Evolutionary conservation across 176 grass and related monocot genomes (phyloP).

Genomic region (Panicum miliaceum): DNA sequence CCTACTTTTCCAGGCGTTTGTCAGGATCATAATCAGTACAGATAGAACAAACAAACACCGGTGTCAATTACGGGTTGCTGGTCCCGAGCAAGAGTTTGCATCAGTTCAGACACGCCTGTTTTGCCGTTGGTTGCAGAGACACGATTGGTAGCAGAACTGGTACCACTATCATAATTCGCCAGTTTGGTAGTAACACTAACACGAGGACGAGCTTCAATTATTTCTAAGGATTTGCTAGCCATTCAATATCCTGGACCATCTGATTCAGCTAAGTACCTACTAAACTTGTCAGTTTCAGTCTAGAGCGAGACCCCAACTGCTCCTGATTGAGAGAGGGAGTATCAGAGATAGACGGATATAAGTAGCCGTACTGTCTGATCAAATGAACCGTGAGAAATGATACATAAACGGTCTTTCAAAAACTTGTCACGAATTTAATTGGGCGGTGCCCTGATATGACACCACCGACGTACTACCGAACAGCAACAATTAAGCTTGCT

Average conservation of each 20-base stretch:
- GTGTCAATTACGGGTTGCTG: neutral
- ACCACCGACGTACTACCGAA: constrained; percentile 28
- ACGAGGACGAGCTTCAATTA: neutral
- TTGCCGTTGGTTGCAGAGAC: constrained; percentile 34
- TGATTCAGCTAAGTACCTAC: neutral
- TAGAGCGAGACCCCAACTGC: constrained; percentile 36
- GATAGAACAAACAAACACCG: neutral
- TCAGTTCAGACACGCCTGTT: constrained; percentile 4
- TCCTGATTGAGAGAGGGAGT: constrained; percentile 18
- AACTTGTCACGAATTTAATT: constrained; percentile 7
- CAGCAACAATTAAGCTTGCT: neutral
- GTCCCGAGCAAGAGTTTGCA: constrained; percentile 21
- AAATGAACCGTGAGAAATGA: neutral
- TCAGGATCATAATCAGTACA: neutral
- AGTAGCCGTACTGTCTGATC: neutral
- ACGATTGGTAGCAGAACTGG: constrained; percentile 1
- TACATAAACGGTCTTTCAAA: constrained; percentile 12
- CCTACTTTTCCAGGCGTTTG: neutral
- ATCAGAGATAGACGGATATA: neutral
- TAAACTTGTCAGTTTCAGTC: constrained; percentile 41
- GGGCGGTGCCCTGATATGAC: constrained; percentile 3
- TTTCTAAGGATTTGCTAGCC: constrained; percentile 21
- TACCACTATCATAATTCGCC: constrained; percentile 19
- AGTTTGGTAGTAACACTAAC: constrained; percentile 8
- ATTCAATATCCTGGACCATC: constrained; percentile 37